Evolutionary conservation across 2,329 filamentous ascomycete genomes (phyloP), one percentile per base, ranked within the genome.

Genomic region (Microdochium trichocladiopsis): DNA sequence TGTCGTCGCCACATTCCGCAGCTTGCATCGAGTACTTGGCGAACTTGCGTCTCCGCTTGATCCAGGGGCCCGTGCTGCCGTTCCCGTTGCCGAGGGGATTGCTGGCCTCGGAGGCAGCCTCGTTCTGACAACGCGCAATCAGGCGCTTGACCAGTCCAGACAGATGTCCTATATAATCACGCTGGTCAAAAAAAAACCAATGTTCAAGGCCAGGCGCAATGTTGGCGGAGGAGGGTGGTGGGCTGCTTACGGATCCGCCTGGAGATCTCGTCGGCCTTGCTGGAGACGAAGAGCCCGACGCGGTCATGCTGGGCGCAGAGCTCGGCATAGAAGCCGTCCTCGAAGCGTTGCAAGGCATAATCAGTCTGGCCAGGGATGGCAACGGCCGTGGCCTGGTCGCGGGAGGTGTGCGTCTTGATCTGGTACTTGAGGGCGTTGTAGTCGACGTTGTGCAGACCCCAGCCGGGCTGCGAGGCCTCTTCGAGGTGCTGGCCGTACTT

Each of bases 361-460:
- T 86, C 83, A 58, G 76, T 76, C 51, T 87, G 82, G 16, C 88
- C 88, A 1, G 89, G 89, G 51, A 94, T 92, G 21, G 84, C 57
- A 52, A 91, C 82, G 47, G 87, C 86, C 25, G 75, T 75, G 49
- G 84, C 86, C 61, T 87, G 82, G 67, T 86, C 82, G 47, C 79
- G 80, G 12, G 84, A 86, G 2, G 90, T 95, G 64, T 90, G 82
- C 55, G 80, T 80, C 68, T 93, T 94, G 74, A 95, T 93, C 62
- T 89, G 78, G 66, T 88, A 80, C 70, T 95, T 95, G 57, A 95
- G 79, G 49, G 88, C 87, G 67, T 93, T 90, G 75, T 95, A 95
- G 68, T 94, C 90, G 69, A 95, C 83, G 69, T 95, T 94, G 67
- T 92, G 86, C 58, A 89, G 78, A 62, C 81, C 87, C 88, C 88